A percentile compares a stretch with the other conserved stretches of the same genome.
phyloP scores from a whole-genome alignment of 2,329 filamentous ascomycete genomes.

The Pseudogymnoascus sp. region DNA sequence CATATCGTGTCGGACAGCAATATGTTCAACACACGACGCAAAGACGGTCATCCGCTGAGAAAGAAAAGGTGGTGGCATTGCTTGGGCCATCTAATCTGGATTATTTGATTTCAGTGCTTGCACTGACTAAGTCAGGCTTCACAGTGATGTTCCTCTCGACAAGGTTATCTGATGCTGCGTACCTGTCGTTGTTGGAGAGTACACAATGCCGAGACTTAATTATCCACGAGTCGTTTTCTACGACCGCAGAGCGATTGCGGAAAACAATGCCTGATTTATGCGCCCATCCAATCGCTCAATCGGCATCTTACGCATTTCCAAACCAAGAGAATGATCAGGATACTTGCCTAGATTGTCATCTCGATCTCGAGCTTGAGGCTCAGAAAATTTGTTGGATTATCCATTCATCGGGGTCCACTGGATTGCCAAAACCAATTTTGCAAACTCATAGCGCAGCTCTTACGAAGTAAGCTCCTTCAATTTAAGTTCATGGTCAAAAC shows the following conservation, averaged over 20 bases:
- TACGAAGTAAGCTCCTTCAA: conserved; percentile 31
- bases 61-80: conserved; percentile 35
- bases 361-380: conserved; percentile 24
- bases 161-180: conserved; percentile 42
- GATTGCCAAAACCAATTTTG: conserved; percentile 51
- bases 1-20: conserved; percentile 11
- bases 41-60: conserved; percentile 16
- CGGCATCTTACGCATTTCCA: conserved; percentile 47
- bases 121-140: conserved; percentile 43
- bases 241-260: conserved; percentile 20
- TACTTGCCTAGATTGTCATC: conserved; percentile 39
- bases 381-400: conserved; percentile 24
- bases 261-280: conserved; percentile 18
- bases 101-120: conserved; percentile 43
- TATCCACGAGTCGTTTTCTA: conserved; percentile 21
- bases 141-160: conserved; percentile 45
- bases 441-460: conserved; percentile 34
- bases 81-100: conserved; percentile 42
- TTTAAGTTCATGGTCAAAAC: conserved; percentile 14
- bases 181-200: conserved; percentile 37
- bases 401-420: conserved; percentile 40
- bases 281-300: conserved; percentile 31
- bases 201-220: conserved; percentile 24
- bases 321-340: conserved; percentile 39
- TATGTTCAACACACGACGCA: conserved; percentile 12